A percentile compares a stretch with the other conserved stretches of the same genome.
Conservation (phyloP, 352 stramenopile genomes). For the Thalassiosira hispida region DNA sequence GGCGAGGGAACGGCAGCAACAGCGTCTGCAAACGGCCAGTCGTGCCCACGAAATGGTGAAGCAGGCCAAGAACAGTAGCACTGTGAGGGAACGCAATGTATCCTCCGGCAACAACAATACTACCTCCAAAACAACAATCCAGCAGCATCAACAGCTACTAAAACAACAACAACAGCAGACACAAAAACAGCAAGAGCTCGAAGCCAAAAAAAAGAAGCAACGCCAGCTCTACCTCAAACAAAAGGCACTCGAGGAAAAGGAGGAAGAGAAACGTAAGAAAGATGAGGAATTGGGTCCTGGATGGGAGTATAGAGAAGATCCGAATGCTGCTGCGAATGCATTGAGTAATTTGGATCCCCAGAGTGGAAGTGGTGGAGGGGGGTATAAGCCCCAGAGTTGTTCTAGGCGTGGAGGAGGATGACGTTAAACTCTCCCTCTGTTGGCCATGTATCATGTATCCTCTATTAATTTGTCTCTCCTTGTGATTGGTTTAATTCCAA, state of each 20-base stretch:
- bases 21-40: constrained; percentile 23
- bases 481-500: neutral
- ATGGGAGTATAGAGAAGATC: constrained; percentile 52
- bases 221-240: constrained; percentile 40
- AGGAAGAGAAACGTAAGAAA: constrained; percentile 43
- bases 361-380: constrained; percentile 8
- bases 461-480: neutral
- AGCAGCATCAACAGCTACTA: constrained; percentile 3
- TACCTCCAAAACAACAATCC: neutral
- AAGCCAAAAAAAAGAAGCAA: constrained; percentile 55
- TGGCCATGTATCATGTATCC: neutral
- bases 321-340: constrained; percentile 10
- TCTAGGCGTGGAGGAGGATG: constrained; percentile 18
- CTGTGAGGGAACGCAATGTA: constrained; percentile 16
- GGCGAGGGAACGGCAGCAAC: constrained; percentile 34
- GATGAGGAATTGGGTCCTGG: constrained; percentile 53
- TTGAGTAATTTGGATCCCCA: constrained; percentile 42
- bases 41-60: constrained; percentile 21
- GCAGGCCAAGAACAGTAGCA: constrained; percentile 7
- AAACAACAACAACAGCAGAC: neutral
- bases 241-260: constrained; percentile 45
- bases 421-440: constrained; percentile 16
- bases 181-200: constrained; percentile 33
- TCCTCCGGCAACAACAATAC: neutral
- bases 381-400: constrained; percentile 21